A percentile compares a stretch with the other conserved stretches of the same genome.
phyloP scores from a whole-genome alignment of 1,284 basidiomycete species.

The Boletus sp. region DNA sequence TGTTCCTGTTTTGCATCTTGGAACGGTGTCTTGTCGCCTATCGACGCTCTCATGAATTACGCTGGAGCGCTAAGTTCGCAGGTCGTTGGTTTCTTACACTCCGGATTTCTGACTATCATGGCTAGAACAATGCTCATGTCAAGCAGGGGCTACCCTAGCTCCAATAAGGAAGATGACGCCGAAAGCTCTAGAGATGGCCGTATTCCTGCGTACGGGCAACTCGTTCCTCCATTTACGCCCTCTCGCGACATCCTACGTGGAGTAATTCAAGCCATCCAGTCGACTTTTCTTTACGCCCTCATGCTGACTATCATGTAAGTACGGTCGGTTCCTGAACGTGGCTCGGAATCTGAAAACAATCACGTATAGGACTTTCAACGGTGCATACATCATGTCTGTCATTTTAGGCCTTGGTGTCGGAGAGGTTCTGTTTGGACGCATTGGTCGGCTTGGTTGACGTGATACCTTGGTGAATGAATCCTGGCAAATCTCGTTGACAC shows the following conservation, averaged over 20 bases:
- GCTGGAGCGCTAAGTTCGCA: slow-evolving; percentile 59
- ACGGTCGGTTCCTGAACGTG: background rate
- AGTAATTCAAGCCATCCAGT: slow-evolving; percentile 51
- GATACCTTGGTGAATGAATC: background rate
- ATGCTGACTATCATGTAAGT: slow-evolving; percentile 75
- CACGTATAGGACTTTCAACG: slow-evolving; percentile 64
- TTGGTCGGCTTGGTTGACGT: slow-evolving; percentile 28
- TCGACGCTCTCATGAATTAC: slow-evolving; percentile 46
- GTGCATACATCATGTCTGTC: slow-evolving; percentile 62
- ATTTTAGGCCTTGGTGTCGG: slow-evolving; percentile 60
- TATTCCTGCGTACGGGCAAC: slow-evolving; percentile 20
- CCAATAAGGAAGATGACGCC: background rate
- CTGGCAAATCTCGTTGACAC: background rate
- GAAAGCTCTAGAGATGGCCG: background rate
- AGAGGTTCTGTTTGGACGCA: slow-evolving; percentile 62
- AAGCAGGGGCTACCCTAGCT: background rate
- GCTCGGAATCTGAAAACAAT: slow-evolving; percentile 7
- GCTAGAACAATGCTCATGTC: slow-evolving; percentile 13
- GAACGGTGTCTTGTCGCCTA: slow-evolving; percentile 64
- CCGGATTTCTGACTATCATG: background rate
- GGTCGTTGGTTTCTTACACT: background rate
- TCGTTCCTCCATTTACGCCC: slow-evolving; percentile 53
- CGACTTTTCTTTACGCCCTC: slow-evolving; percentile 52
- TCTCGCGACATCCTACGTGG: slow-evolving; percentile 64
- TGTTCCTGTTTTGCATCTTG: slow-evolving; percentile 62